A percentile compares a stretch with the other conserved stretches of the same genome.
These are phyloP conservation scores for Neltuma alba DNA, from an alignment of 306 rosid species.

Conservation along the genomic window DNA sequence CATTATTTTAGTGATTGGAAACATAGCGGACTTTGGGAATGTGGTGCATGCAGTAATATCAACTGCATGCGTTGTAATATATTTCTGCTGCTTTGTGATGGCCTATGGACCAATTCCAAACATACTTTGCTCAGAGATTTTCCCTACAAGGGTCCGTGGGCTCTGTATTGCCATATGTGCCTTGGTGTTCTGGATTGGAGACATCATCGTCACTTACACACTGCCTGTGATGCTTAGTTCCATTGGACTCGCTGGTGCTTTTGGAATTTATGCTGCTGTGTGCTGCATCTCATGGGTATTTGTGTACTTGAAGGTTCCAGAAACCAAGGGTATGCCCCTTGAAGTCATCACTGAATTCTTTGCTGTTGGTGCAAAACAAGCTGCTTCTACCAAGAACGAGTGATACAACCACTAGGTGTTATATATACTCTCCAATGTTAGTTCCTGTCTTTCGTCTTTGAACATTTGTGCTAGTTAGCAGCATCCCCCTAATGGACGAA, in stretches of 20 bases:
- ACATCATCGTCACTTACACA: conserved; percentile 59
- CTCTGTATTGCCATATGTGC: conserved; percentile 65
- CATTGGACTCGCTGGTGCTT: conserved; percentile 53
- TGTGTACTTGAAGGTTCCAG: conserved; percentile 59
- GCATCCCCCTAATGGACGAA: neutral
- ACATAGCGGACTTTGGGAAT: conserved; percentile 37
- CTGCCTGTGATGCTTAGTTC: conserved; percentile 52
- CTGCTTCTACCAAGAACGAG: conserved; percentile 41
- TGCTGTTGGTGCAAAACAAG: conserved; percentile 57
- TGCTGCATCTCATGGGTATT: conserved; percentile 56
- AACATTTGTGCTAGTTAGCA: neutral
- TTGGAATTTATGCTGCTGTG: conserved; percentile 55
- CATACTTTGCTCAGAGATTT: conserved; percentile 63
- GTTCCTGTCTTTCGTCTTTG: neutral
- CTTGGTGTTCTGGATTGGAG: conserved; percentile 54
- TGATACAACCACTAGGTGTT: neutral
- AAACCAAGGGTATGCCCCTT: conserved; percentile 76
- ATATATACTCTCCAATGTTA: neutral
- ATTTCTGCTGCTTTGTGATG: conserved; percentile 58
- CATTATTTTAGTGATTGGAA: conserved; percentile 47
- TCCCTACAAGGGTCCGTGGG: conserved; percentile 64
- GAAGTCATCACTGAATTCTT: conserved; percentile 71
- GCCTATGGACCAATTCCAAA: conserved; percentile 67
- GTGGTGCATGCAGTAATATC: conserved; percentile 51
- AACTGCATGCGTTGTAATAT: conserved; percentile 47